Conservation (phyloP, 202 grass and related monocot species). For the Tripidium arundinaceum region DNA sequence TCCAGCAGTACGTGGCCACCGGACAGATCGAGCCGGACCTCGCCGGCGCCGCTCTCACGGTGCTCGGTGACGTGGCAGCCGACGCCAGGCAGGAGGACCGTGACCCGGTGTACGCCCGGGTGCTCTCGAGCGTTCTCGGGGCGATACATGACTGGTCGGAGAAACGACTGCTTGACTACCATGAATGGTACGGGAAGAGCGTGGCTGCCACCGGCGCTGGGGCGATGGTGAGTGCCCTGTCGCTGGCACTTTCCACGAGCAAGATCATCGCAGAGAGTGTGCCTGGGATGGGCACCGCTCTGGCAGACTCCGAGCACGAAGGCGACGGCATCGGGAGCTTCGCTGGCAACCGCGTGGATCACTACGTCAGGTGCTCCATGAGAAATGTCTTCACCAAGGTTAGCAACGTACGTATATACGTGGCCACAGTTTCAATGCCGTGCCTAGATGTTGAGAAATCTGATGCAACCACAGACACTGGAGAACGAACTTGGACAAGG, state of each 20-base stretch:
- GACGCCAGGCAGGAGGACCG: constrained; percentile 51
- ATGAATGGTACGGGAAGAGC: constrained; percentile 52
- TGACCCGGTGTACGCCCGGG: constrained; percentile 40
- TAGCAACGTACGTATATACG: not conserved
- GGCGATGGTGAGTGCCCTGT: constrained; percentile 53
- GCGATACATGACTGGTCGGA: constrained; percentile 81
- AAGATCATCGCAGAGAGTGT: constrained; percentile 55
- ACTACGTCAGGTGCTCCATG: constrained; percentile 69
- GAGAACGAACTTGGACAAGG: constrained; percentile 58
- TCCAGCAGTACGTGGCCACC: constrained; percentile 75
- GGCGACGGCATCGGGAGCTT: constrained; percentile 7
- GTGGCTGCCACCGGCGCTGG: not conserved
- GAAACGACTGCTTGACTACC: constrained; percentile 72
- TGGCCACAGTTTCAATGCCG: not conserved
- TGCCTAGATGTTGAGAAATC: not conserved
- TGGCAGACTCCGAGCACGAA: not conserved
- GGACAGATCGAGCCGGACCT: constrained; percentile 69
- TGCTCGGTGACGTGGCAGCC: constrained; percentile 56
- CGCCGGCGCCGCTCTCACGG: constrained; percentile 41
- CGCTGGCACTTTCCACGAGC: constrained; percentile 48
- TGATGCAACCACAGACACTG: constrained; percentile 39
- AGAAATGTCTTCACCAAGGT: constrained; percentile 78
- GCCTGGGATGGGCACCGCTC: constrained; percentile 15
- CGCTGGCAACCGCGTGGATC: constrained; percentile 37
- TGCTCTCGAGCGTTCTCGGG: constrained; percentile 37